Base-by-base conservation (phyloP, 176 grass and related monocot species). In the Luzula sylvatica region DNA sequence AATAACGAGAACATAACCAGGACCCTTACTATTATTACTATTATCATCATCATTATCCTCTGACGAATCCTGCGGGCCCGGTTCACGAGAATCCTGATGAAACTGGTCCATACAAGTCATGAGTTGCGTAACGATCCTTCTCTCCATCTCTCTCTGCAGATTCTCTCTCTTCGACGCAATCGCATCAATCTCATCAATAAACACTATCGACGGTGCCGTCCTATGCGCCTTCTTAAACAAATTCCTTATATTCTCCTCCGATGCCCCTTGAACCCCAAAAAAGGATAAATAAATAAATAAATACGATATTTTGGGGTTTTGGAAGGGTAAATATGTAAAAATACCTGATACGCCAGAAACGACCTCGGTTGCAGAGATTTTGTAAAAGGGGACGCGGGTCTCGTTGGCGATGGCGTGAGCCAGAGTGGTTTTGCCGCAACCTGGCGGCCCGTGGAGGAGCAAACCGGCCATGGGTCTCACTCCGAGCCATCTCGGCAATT, bases 31-130 rank as follows among this genome's bases (percentile, higher is more conserved):
- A 75, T 22, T 85, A 58, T 5, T 55, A 47, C n/a, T 65, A 70
- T n/a, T 40, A n/a, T n/a, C 9, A 4, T 77, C 66, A 58, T 58
- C 26, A 5, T 67, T 13, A 39, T 64, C 29, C 0, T 50, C 38
- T 24, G 17, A 23, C 11, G 15, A 23, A 1, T 64, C 43, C 14
- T 64, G 16, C 14, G 24, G n/a, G 2, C 40, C 42, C 29, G 24
- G 59, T 16, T 46, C 23, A 53, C 20, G 25, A 67, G 72, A 27
- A 54, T 79, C 69, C 25, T 86, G 73, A 7, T 96, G 90, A 50
- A 78, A 86, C 59, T 96, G 71, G 52, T 96, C 92, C 92, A 96
- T 89, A 55, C 92, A 96, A 38, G 92, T 86, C 92, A 96, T 96
- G 44, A 96, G 41, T 15, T 96, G 85, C 20, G 78, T 96, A 47